Evolutionary conservation across 768 basidiomycete genomes (phyloP), one percentile per base, ranked within the genome.

Genomic region (Trichaptum fuscoviolaceum): DNA sequence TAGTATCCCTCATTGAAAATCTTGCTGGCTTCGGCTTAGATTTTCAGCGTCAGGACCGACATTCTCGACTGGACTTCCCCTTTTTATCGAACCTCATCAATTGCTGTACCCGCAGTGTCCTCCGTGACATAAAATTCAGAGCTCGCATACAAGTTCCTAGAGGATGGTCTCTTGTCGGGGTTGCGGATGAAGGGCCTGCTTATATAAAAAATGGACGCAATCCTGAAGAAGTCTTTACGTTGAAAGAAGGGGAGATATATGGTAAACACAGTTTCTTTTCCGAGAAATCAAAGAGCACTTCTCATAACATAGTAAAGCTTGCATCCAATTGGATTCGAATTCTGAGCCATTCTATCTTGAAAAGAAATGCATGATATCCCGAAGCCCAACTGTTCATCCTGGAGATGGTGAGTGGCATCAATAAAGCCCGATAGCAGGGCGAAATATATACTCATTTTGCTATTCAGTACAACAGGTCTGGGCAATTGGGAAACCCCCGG

Each of bases 141-240:
- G 93, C 93, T 0, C 81, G 91, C 9, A 90, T 95, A 27, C 85
- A 82, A 3, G 82, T 95, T 10, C 87, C 87, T 0, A 77, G 86
- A 0, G 87, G 87, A 67, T 86, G 86, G 67, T 80, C 87, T 27
- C 81, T 95, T 0, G 90, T 93, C 12, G 93, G 94, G 0, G 84
- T 95, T 9, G 89, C 91, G 2, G 93, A 95, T 70, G 91, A 94
- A 75, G 91, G 91, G 0, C 85, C 87, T 0, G 85, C 87, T 0
- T 91, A 91, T 68, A 73, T 72, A 24, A 64, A 73, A 8, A 77
- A 74, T n/a, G 87, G 87, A 0, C 15, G 42, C 42, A 12, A 52
- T 52, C 71, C 76, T 64, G 71, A 82, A 42, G 81, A 89, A 68
- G 83, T 90, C 1, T 88, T 80, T 71, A 78, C 73, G 35, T 76